A percentile compares a stretch with the other conserved stretches of the same genome.
These are phyloP conservation scores for Heliosperma pusillum DNA, from an alignment of 148 eudicot genomes.

Conservation along the genomic window DNA sequence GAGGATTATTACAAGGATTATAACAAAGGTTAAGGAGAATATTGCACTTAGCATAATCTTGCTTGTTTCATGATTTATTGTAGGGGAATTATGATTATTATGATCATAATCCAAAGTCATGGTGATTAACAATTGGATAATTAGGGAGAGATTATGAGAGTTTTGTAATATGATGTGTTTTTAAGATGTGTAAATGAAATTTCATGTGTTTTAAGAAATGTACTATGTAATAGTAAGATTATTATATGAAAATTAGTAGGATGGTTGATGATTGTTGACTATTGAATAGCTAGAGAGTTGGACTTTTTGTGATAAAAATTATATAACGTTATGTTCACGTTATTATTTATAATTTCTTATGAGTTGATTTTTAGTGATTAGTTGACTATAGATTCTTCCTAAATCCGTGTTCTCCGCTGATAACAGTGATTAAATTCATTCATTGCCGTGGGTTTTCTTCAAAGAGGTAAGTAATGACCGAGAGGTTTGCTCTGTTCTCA, in stretches of 20 bases:
- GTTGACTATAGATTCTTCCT: background rate
- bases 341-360: background rate
- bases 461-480: no score
- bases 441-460: no score
- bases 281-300: background rate
- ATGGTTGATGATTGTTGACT: constrained; percentile 2
- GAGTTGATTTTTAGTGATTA: background rate
- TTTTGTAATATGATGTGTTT: background rate
- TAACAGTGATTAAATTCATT: no score
- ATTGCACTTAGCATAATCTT: constrained; percentile 35
- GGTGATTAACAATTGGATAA: background rate
- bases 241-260: background rate
- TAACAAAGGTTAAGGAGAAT: constrained; percentile 29
- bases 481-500: no score
- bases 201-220: background rate
- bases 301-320: background rate
- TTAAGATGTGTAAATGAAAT: background rate
- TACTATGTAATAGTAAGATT: background rate
- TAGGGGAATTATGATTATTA: background rate
- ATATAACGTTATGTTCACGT: constrained; percentile 3
- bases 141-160: background rate
- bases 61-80: constrained; percentile 8
- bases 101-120: background rate
- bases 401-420: no score
- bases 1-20: constrained; percentile 33